phyloP scores from a whole-genome alignment of 2,329 filamentous ascomycete species.

The Zarea fungicola region DNA sequence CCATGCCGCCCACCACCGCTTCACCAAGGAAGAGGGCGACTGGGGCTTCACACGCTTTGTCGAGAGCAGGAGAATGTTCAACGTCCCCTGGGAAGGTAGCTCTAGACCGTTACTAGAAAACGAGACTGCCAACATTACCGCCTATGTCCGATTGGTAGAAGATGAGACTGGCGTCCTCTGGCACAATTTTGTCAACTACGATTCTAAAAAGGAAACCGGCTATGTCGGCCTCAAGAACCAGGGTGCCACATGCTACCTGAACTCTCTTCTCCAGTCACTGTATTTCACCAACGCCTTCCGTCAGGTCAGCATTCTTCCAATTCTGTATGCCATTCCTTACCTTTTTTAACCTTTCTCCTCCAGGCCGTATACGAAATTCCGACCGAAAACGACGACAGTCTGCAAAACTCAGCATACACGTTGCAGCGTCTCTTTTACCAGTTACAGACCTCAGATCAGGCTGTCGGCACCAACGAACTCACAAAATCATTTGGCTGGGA shows the following conservation, averaged over 20 bases:
- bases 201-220: conserved; percentile 98
- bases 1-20: conserved; percentile 85
- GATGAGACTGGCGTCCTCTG: conserved; percentile 85
- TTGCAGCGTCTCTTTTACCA: conserved; percentile 93
- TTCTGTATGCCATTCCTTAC: conserved; percentile 13
- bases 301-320: conserved; percentile 54
- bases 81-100: conserved; percentile 65
- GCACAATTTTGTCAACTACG: conserved; percentile 91
- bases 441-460: conserved; percentile 76
- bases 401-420: conserved; percentile 86
- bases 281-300: conserved; percentile 91
- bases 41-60: conserved; percentile 99
- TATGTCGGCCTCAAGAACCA: conserved; percentile 97
- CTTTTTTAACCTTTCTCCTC: conserved; percentile 15
- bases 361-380: conserved; percentile 96
- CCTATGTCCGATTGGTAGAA: conserved; percentile 75
- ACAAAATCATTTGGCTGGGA: conserved; percentile 99
- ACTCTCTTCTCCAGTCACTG: conserved; percentile 76
- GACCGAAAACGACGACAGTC: conserved; percentile 75
- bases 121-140: conserved; percentile 72
- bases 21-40: conserved; percentile 92
- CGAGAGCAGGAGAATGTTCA: conserved; percentile 81
- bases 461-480: conserved; percentile 86
- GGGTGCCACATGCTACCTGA: conserved; percentile 85
- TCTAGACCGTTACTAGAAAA: conserved; percentile 70